These are phyloP conservation scores for Candida boidinii DNA, from an alignment of 805 yeast genomes.

Conservation along the genomic window DNA sequence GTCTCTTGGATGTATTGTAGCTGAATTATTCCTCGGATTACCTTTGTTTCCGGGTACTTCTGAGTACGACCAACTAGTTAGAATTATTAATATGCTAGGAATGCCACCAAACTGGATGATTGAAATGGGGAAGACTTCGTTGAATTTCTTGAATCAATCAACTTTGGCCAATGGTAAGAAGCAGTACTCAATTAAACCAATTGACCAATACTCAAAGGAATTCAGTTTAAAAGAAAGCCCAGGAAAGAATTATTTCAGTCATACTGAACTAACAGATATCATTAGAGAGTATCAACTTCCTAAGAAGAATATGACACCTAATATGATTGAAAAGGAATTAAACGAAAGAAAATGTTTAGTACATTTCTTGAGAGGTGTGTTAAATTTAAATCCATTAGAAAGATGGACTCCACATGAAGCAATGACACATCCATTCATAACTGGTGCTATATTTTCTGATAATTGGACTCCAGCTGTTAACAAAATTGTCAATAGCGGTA, in stretches of 20 bases:
- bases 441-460: conserved; percentile 46
- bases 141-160: conserved; percentile 42
- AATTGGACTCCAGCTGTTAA: conserved; percentile 41
- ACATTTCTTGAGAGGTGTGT: conserved; percentile 70
- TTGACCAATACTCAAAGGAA: conserved; percentile 43
- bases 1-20: conserved; percentile 54
- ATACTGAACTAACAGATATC: conserved; percentile 57
- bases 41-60: conserved; percentile 94
- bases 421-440: conserved; percentile 80
- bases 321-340: conserved; percentile 60
- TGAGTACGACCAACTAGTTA: conserved; percentile 81
- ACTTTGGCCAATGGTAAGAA: conserved; percentile 12
- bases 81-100: conserved; percentile 78
- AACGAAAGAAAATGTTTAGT: conserved; percentile 60
- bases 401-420: conserved; percentile 98
- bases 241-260: conserved; percentile 75
- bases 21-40: conserved; percentile 63
- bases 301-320: conserved; percentile 43
- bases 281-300: conserved; percentile 69
- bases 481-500: no score
- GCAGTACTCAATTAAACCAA: conserved; percentile 22
- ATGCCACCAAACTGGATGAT: conserved; percentile 94
- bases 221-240: conserved; percentile 58
- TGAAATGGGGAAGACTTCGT: conserved; percentile 84
- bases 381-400: conserved; percentile 84